Conservation (phyloP, 208 protist genomes). For the Crithidia thermophila region DNA sequence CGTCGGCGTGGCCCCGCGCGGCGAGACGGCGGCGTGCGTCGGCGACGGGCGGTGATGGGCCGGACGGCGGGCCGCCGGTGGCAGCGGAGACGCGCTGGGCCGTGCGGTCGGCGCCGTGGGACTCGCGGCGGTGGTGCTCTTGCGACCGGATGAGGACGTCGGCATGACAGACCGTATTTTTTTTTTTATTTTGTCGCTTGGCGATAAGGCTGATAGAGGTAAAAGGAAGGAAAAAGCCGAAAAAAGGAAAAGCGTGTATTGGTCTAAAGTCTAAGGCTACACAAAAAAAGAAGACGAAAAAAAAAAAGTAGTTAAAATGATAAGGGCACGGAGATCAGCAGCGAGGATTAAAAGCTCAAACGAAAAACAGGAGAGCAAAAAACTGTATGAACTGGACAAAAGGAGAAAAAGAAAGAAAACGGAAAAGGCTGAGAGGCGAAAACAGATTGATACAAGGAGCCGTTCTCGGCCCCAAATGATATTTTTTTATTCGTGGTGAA, state of each 20-base stretch:
- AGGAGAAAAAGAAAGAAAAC: too few species aligned
- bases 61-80: not conserved
- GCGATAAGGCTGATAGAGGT: not conserved
- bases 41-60: not conserved
- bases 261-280: not conserved
- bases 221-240: not conserved
- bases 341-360: too few species aligned
- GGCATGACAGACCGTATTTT: constrained; percentile 7
- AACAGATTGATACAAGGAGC: too few species aligned
- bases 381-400: too few species aligned
- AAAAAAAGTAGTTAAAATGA: not conserved
- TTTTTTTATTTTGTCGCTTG: not conserved
- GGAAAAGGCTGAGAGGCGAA: too few species aligned
- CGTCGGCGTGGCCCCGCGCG: constrained; percentile 5
- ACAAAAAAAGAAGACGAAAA: constrained; percentile 10
- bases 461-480: too few species aligned
- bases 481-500: too few species aligned
- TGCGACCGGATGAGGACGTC: not conserved
- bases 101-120: constrained; percentile 6
- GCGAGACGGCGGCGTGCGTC: not conserved
- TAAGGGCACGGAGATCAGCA: not conserved
- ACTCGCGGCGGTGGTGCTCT: not conserved
- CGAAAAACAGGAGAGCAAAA: too few species aligned
- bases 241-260: constrained; percentile 1
- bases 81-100: not conserved